A percentile compares a stretch with the other conserved stretches of the same genome.
These are phyloP conservation scores for Pterocarpus macrocarpus DNA, from an alignment of 306 rosid species.

Conservation along the genomic window DNA sequence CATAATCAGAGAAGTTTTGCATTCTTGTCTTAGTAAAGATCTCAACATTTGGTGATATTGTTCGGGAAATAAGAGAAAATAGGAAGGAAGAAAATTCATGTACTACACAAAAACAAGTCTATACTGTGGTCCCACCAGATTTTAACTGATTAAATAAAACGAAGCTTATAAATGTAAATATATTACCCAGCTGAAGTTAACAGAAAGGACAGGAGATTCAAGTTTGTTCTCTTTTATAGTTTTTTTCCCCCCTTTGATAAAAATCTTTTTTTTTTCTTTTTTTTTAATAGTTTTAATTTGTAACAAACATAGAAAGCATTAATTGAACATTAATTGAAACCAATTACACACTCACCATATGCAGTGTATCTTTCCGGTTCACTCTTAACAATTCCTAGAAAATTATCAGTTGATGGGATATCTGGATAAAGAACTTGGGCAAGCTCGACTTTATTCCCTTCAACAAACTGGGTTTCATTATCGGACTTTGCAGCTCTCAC, in stretches of 20 bases:
- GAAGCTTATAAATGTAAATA: neutral
- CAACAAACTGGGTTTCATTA: constrained; percentile 85
- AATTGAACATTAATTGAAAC: constrained; percentile 21
- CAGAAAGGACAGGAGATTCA: constrained; percentile 12
- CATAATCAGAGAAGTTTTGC: constrained; percentile 49
- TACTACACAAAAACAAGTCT: constrained; percentile 13
- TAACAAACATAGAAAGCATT: constrained; percentile 16
- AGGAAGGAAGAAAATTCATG: constrained; percentile 35
- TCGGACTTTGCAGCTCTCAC: constrained; percentile 76
- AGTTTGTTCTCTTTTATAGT: constrained; percentile 3
- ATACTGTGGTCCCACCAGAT: neutral
- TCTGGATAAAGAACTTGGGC: constrained; percentile 80
- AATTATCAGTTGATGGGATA: constrained; percentile 53
- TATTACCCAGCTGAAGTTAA: constrained; percentile 12
- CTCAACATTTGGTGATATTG: constrained; percentile 5
- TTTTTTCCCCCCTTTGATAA: no score
- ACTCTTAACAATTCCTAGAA: constrained; percentile 81
- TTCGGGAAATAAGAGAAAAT: constrained; percentile 3
- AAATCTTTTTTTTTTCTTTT: no score
- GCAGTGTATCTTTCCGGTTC: constrained; percentile 86
- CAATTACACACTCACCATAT: constrained; percentile 70
- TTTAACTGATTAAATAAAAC: constrained; percentile 30
- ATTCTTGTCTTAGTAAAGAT: constrained; percentile 34
- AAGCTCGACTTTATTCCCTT: constrained; percentile 63
- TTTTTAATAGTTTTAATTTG: neutral